These are phyloP conservation scores for Gamarada debralockiae DNA, from an alignment of 495 filamentous ascomycete genomes.

Conservation along the genomic window DNA sequence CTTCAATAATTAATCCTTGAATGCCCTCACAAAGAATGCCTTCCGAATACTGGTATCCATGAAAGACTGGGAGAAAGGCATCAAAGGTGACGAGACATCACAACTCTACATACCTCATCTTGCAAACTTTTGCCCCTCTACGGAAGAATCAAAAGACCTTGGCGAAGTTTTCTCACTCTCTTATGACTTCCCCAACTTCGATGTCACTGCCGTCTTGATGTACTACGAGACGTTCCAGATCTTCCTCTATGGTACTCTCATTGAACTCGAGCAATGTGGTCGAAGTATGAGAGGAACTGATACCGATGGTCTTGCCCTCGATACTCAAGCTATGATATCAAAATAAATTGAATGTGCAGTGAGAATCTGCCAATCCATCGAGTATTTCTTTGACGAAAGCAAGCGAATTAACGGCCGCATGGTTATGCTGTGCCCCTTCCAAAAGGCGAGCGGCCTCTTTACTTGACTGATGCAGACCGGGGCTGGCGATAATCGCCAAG, in stretches of 20 bases:
- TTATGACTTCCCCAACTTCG: slow-evolving; percentile 1
- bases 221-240: slow-evolving; percentile 3
- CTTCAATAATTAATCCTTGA: not conserved
- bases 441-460: not conserved
- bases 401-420: slow-evolving; percentile 7
- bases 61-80: not conserved
- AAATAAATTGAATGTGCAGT: not conserved
- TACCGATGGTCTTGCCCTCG: not conserved
- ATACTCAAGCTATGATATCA: not conserved
- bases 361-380: slow-evolving; percentile 16
- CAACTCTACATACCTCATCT: slow-evolving; percentile 5
- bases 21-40: not conserved
- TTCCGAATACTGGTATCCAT: not conserved
- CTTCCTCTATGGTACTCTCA: not conserved
- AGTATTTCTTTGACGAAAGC: slow-evolving; percentile 15
- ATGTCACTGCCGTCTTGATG: not conserved
- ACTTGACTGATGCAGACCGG: not conserved
- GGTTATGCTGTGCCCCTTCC: slow-evolving; percentile 7
- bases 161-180: not conserved
- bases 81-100: not conserved
- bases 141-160: not conserved
- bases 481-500: not conserved
- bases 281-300: not conserved
- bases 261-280: not conserved
- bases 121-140: not conserved